Evolutionary conservation across 495 filamentous ascomycete genomes (phyloP), one percentile per base, ranked within the genome.

Genomic region (Aspergillus bridgeri): DNA sequence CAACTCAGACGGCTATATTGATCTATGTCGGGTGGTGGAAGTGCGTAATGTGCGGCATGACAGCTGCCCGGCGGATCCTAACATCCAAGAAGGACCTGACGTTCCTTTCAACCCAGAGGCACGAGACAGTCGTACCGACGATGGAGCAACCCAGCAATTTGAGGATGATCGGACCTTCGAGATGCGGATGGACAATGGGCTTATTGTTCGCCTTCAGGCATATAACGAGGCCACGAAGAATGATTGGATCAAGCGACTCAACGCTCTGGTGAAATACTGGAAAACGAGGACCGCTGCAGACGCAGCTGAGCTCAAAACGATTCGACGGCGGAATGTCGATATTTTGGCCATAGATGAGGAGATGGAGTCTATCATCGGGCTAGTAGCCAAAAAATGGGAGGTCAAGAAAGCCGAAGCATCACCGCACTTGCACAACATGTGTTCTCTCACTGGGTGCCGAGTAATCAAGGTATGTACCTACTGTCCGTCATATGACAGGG

Each of bases 301-400:
- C 66, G 75, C 83, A 44, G 69, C 66, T 2, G 76, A 86, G 45
- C 74, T 84, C 45, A 83, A 85, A 57, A 69, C 65, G 21, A 79
- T 83, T 3, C 81, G 87, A 6, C 68, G 75, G 48, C 71, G 71
- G n/a, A 91, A 91, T 53, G 73, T 89, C 21, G 70, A 80, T n/a
- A 66, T 80, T 17, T 71, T 90, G 42, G 79, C 81, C 47, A 86
- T 90, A 50, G 88, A 90, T 59, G 88, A 90, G 63, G 82, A 87
- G 56, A 78, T 81, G 64, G 88, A 91, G 67, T 85, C 88, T 2
- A 68, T 80, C 29, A 66, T 91, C 19, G 88, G 88, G 11, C 86
- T 88, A 61, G 87, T 84, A 62, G 87, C 84, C 0, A 70, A 75
- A 46, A 90, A 90, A 59, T 91, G 88, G 88, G 88, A 91, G 65